These are phyloP conservation scores for Eragrostis curvula DNA, from an alignment of 176 grass and related monocot species.

Conservation along the genomic window DNA sequence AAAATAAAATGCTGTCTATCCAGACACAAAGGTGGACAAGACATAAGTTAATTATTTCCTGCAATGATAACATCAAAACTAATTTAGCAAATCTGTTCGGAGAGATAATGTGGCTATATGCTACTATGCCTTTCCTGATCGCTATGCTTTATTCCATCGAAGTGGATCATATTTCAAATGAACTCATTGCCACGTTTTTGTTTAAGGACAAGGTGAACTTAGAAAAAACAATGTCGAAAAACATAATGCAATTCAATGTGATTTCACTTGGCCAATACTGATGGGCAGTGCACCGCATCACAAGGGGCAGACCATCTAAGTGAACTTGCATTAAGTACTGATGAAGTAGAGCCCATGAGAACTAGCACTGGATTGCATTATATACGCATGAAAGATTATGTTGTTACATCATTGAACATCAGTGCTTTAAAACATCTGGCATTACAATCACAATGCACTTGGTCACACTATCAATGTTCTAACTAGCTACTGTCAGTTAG, in stretches of 20 bases:
- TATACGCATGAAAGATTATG: background rate
- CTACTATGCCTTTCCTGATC: background rate
- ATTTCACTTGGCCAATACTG: background rate
- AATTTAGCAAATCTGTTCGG: background rate
- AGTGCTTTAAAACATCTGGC: background rate
- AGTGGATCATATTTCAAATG: background rate
- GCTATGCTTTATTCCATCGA: background rate
- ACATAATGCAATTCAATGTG: background rate
- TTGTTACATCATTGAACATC: conserved; percentile 25
- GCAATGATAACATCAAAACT: conserved; percentile 22
- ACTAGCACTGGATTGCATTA: conserved; percentile 10
- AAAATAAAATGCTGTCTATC: conserved; percentile 19
- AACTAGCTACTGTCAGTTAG: conserved; percentile 6
- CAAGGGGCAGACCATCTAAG: background rate
- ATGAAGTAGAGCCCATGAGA: background rate
- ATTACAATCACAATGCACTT: background rate
- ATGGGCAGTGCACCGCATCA: conserved; percentile 2
- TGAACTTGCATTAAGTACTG: background rate
- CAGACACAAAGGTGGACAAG: background rate
- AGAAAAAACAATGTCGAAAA: background rate
- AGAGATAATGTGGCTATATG: background rate
- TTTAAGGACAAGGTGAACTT: background rate
- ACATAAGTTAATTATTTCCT: background rate
- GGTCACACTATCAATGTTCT: conserved; percentile 10
- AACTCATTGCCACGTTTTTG: background rate